phyloP scores from a whole-genome alignment of 2,329 filamentous ascomycete species.

The Fusarium nodosum region DNA sequence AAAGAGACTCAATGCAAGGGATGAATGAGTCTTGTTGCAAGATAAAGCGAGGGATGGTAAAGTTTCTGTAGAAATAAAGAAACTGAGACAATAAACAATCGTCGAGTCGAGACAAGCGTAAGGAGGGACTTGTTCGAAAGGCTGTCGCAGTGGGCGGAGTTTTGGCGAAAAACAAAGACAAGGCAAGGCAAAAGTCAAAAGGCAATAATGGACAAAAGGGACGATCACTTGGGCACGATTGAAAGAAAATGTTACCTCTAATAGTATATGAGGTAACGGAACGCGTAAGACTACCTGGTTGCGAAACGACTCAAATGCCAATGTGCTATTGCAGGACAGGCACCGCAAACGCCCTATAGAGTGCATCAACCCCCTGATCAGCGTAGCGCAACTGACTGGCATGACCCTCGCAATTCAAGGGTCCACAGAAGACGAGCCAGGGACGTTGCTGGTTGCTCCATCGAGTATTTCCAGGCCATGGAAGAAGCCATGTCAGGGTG shows the following conservation, averaged over 20 bases:
- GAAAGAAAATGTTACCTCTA: conserved; percentile 14
- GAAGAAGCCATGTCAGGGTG: conserved; percentile 20
- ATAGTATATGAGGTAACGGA: conserved; percentile 35
- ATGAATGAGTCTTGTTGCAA: conserved; percentile 12
- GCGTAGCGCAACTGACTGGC: conserved; percentile 20
- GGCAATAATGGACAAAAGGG: background rate
- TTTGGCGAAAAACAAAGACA: background rate
- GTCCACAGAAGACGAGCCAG: conserved; percentile 18
- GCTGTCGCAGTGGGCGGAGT: background rate
- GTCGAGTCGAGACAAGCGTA: conserved; percentile 27
- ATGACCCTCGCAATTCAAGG: conserved; percentile 17
- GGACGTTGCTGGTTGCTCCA: background rate
- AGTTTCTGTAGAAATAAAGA: background rate
- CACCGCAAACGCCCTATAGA: conserved; percentile 13
- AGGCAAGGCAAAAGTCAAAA: background rate
- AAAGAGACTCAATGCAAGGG: background rate
- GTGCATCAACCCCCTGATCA: conserved; percentile 21
- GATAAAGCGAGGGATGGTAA: conserved; percentile 10
- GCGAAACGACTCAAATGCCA: conserved; percentile 10
- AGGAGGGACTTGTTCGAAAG: conserved; percentile 30
- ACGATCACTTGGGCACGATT: conserved; percentile 20
- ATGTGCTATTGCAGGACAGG: conserved; percentile 16
- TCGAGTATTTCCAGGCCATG: conserved; percentile 7
- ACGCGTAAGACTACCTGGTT: conserved; percentile 32
- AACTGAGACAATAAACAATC: conserved; percentile 19